Base-by-base conservation (phyloP, 495 filamentous ascomycete species). In the Cercophora scortea region DNA sequence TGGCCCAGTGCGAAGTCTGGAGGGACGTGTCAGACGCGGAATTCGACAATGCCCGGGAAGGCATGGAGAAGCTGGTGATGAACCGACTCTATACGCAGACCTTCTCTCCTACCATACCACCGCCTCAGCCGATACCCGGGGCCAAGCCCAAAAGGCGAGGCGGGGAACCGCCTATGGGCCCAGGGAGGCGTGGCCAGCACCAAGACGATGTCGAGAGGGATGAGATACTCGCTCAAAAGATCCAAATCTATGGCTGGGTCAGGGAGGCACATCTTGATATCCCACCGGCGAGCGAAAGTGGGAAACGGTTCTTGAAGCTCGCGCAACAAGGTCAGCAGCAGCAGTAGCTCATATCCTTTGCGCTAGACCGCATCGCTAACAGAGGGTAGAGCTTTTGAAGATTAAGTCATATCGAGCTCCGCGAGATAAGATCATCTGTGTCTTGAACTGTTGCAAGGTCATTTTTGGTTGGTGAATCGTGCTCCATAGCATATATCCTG, bases 31-130 rank as follows among this genome's bases (percentile, higher is more conserved):
- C 91, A 0, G 94, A 97, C 65, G 89, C 87, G 8, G 93, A 99
- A 63, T 96, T 99, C 65, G 93, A 97, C 68, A 96, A 99, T 72
- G 94, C 94, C 12, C 81, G 89, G 57, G 93, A 99, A 72, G 93
- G 93, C 32, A 99, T 99, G 94, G 93, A 99, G 77, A 99, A 99
- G 64, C 81, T 99, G 19, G 93, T 99, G 15, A 99, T 99, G 93
- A 99, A 99, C 65, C 79, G 94, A 49, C 74, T 99, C 6, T 97
- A 99, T 64, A 83, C 85, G 1, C 94, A 99, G 67, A 95, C 94
- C 0, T 99, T 99, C 66, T 95, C 93, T 1, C 91, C 93, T 1
- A 87, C 87, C 13, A 99, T 99, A 46, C 83, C 89, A 5, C 71
- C 88, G 7, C 86, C 89, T 4, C 82, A 86, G 47, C 81, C 87